phyloP scores from a whole-genome alignment of 2,329 filamentous ascomycete genomes.

The Colletotrichum salicis region DNA sequence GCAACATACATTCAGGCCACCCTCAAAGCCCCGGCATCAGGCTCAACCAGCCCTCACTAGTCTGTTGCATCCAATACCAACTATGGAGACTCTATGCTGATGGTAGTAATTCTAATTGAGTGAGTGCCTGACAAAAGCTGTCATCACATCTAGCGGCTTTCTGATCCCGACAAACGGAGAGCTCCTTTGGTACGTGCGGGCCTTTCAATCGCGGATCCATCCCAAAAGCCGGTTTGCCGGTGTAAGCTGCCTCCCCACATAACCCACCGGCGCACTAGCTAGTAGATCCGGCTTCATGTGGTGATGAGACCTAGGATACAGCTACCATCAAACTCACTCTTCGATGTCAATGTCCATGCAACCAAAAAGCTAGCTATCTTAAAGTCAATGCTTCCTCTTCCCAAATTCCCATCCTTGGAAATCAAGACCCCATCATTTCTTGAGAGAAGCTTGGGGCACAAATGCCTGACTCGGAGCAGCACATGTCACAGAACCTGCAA shows the following conservation, averaged over 20 bases:
- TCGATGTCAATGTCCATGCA: conserved; percentile 6
- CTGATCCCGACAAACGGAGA: not conserved
- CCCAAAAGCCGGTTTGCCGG: not conserved
- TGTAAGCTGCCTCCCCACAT: not conserved
- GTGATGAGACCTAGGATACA: not conserved
- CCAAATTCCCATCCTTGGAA: too few relatives aligned
- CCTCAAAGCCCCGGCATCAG: not conserved
- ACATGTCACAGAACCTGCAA: not conserved
- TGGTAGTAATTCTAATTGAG: not conserved
- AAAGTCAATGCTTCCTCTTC: not conserved
- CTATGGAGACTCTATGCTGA: not conserved
- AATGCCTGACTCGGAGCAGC: not conserved
- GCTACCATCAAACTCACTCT: not conserved
- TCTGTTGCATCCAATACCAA: not conserved
- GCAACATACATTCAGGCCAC: not conserved
- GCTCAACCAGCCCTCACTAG: not conserved
- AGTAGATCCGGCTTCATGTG: not conserved
- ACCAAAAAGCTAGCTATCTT: not conserved
- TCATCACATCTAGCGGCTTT: not conserved
- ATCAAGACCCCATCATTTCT: not conserved
- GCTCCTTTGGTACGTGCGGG: not conserved
- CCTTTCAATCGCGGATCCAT: too few relatives aligned
- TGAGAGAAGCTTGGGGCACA: not conserved
- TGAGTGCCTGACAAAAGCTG: not conserved
- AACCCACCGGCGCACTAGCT: conserved; percentile 5